A percentile compares a stretch with the other conserved stretches of the same genome.
These are phyloP conservation scores for Candida sp. DNA, from an alignment of 1,139 yeast genomes.

Conservation along the genomic window DNA sequence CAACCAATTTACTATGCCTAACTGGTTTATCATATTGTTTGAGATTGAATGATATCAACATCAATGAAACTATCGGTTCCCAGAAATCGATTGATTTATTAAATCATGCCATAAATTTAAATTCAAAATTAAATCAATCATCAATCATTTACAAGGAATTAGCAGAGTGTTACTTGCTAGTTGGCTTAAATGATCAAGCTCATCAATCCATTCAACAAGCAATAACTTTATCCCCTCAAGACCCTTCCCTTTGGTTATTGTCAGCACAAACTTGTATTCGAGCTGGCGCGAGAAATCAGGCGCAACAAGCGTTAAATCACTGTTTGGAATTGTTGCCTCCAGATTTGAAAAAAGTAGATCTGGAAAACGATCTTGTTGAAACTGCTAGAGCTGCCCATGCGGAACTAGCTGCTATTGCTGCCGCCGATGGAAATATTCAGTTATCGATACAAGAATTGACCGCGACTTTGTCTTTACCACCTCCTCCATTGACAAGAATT, in stretches of 20 bases:
- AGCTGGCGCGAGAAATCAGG: conserved; percentile 40
- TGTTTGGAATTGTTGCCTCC: conserved; percentile 38
- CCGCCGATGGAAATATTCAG: conserved; percentile 49
- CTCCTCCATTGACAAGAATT: conserved; percentile 41
- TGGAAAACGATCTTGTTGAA: conserved; percentile 26
- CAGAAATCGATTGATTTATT: conserved; percentile 43
- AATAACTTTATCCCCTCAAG: conserved; percentile 36
- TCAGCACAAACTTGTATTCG: conserved; percentile 45
- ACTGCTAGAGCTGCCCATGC: conserved; percentile 51
- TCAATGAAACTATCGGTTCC: conserved; percentile 37
- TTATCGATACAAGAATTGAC: conserved; percentile 45
- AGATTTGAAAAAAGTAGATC: neutral
- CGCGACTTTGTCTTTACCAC: conserved; percentile 46
- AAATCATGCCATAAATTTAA: conserved; percentile 31
- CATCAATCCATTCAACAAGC: conserved; percentile 47
- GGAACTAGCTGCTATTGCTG: conserved; percentile 51
- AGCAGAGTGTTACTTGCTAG: conserved; percentile 45
- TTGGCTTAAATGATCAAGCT: conserved; percentile 50
- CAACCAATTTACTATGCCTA: conserved; percentile 38
- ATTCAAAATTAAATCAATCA: conserved; percentile 29
- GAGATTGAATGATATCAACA: conserved; percentile 31
- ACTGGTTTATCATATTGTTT: conserved; percentile 40
- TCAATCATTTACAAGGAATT: conserved; percentile 42
- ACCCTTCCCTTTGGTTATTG: conserved; percentile 44
- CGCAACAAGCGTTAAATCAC: conserved; percentile 43